These are phyloP conservation scores for Ophiostoma triangulosporum DNA, from an alignment of 2,329 filamentous ascomycete species.

Conservation along the genomic window DNA sequence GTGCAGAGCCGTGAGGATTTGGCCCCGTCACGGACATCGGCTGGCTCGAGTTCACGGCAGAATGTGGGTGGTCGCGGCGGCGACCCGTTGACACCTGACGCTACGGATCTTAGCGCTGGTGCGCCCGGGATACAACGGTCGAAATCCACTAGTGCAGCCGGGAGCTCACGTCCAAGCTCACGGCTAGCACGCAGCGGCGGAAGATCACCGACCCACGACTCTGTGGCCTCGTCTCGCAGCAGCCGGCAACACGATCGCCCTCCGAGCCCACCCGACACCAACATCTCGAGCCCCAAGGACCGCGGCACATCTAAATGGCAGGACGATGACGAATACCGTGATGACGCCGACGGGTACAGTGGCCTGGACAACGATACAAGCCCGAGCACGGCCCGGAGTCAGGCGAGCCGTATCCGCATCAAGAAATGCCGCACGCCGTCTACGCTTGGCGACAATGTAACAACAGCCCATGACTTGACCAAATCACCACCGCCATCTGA, in stretches of 20 bases:
- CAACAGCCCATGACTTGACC: constrained; percentile 30
- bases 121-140: constrained; percentile 28
- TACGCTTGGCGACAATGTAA: constrained; percentile 7
- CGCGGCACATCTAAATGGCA: background rate
- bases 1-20: constrained; percentile 50
- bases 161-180: constrained; percentile 4
- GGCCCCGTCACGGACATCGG: constrained; percentile 14
- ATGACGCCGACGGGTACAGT: constrained; percentile 10
- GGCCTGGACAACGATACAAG: constrained; percentile 17
- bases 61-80: constrained; percentile 22
- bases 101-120: constrained; percentile 50
- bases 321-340: background rate
- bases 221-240: constrained; percentile 23
- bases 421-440: constrained; percentile 8
- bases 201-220: constrained; percentile 18
- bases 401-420: constrained; percentile 3
- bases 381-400: constrained; percentile 1
- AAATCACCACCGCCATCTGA: constrained; percentile 38
- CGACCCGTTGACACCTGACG: constrained; percentile 53
- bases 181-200: background rate
- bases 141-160: constrained; percentile 25
- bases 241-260: constrained; percentile 31
- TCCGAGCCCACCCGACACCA: constrained; percentile 52
- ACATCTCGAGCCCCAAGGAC: constrained; percentile 35
- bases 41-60: constrained; percentile 5